Percentiles rank a stretch among this genome's conserved stretches.
Conservation (phyloP, 2,329 filamentous ascomycete species). For the Diaporthe humulicola region DNA sequence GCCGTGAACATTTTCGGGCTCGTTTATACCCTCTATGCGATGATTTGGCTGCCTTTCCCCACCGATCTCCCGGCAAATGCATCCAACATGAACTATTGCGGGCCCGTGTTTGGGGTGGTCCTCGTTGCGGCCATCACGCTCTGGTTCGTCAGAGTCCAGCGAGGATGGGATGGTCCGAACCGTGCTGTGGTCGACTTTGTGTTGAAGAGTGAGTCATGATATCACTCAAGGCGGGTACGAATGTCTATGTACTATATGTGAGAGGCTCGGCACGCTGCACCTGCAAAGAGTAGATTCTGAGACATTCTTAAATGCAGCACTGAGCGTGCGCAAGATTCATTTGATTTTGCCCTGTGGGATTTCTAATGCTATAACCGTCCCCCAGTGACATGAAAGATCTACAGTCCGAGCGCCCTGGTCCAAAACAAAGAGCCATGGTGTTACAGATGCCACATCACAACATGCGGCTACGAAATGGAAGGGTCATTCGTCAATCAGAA, state of each 20-base stretch:
- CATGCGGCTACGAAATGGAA: background rate
- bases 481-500: background rate
- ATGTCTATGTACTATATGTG: no score
- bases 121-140: background rate
- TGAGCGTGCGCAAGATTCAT: background rate
- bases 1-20: constrained; percentile 39
- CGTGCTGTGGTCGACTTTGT: constrained; percentile 37
- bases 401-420: background rate
- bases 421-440: background rate
- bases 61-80: constrained; percentile 38
- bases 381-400: background rate
- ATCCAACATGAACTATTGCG: constrained; percentile 42
- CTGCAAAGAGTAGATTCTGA: no score
- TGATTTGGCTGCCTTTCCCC: constrained; percentile 42
- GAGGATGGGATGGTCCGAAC: constrained; percentile 40
- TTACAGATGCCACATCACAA: background rate
- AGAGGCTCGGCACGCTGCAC: background rate
- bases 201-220: background rate
- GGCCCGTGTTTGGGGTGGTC: constrained; percentile 30
- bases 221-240: no score
- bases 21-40: constrained; percentile 39
- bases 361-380: background rate
- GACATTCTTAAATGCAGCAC: background rate
- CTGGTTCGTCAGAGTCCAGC: constrained; percentile 38
- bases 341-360: background rate